These are phyloP conservation scores for Sinapis alba DNA, from an alignment of 441 rosid species.

Conservation along the genomic window DNA sequence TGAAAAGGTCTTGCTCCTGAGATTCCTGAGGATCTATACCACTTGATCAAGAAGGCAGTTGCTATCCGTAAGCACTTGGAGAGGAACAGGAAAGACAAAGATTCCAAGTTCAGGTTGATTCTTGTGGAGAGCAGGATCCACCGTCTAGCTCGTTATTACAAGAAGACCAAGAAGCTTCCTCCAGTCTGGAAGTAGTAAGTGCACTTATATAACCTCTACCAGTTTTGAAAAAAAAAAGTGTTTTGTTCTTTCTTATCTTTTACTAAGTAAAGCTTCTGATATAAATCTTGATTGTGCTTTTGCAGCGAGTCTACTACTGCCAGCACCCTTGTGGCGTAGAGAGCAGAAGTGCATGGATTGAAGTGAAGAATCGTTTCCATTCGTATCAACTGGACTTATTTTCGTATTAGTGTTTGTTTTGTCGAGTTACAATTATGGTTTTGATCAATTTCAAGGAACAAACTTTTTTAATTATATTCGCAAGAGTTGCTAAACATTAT, in stretches of 20 bases:
- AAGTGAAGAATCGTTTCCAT: too few species aligned
- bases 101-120: not conserved
- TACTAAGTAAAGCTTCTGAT: not conserved
- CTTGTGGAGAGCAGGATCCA: not conserved
- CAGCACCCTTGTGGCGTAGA: slow-evolving; percentile 45
- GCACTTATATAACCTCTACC: too few species aligned
- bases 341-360: not conserved
- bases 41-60: too few species aligned
- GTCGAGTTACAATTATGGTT: not conserved
- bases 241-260: not conserved
- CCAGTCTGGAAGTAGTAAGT: slow-evolving; percentile 48
- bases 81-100: too few species aligned
- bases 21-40: too few species aligned
- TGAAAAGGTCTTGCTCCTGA: slow-evolving; percentile 46
- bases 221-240: too few species aligned
- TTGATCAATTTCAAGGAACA: not conserved
- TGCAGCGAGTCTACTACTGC: slow-evolving; percentile 45
- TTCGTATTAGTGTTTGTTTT: not conserved
- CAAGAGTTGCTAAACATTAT: not conserved
- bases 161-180: slow-evolving; percentile 46
- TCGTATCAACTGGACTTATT: not conserved
- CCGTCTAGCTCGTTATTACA: slow-evolving; percentile 44
- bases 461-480: not conserved
- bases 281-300: not conserved
- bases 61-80: too few species aligned